A percentile compares a stretch with the other conserved stretches of the same genome.
These are phyloP conservation scores for Verticillium nubilum DNA, from an alignment of 2,329 filamentous ascomycete genomes.

Conservation along the genomic window DNA sequence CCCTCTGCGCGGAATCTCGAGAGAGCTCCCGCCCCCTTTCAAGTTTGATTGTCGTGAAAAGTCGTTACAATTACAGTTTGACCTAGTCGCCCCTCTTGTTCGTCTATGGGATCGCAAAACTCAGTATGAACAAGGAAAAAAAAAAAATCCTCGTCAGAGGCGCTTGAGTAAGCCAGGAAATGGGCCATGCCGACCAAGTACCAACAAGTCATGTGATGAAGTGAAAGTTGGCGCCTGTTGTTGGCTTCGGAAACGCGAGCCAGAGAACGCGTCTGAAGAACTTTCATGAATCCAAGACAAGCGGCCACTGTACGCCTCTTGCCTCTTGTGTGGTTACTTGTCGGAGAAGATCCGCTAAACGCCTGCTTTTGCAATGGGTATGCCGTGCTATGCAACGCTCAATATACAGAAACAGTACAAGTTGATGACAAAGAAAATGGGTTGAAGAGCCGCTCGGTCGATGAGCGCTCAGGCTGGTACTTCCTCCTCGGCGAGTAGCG, in stretches of 20 bases:
- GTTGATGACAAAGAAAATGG: conserved; percentile 13
- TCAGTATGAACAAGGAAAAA: not conserved
- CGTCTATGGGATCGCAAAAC: conserved; percentile 6
- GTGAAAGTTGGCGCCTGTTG: not conserved
- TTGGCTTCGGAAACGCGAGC: not conserved
- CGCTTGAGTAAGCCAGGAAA: not conserved
- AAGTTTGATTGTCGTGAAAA: conserved; percentile 6
- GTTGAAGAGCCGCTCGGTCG: conserved; percentile 3
- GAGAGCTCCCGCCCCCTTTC: not conserved
- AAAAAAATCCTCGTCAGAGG: not conserved
- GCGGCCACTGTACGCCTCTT: not conserved
- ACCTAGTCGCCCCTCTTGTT: conserved; percentile 12
- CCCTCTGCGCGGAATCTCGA: not conserved
- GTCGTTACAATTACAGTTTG: conserved; percentile 12
- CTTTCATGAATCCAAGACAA: no score
- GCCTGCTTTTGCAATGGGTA: conserved; percentile 10
- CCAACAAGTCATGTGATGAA: not conserved
- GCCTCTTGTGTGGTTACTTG: not conserved
- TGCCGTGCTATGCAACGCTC: conserved; percentile 27
- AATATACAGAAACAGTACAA: conserved; percentile 25
- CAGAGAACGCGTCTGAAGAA: no score
- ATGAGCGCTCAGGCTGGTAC: conserved; percentile 9
- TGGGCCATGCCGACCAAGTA: not conserved
- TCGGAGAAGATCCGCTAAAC: conserved; percentile 1
- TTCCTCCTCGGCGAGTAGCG: conserved; percentile 17